These are phyloP conservation scores for Lycium ferocissimum DNA, from an alignment of 257 asterid species.

Conservation along the genomic window DNA sequence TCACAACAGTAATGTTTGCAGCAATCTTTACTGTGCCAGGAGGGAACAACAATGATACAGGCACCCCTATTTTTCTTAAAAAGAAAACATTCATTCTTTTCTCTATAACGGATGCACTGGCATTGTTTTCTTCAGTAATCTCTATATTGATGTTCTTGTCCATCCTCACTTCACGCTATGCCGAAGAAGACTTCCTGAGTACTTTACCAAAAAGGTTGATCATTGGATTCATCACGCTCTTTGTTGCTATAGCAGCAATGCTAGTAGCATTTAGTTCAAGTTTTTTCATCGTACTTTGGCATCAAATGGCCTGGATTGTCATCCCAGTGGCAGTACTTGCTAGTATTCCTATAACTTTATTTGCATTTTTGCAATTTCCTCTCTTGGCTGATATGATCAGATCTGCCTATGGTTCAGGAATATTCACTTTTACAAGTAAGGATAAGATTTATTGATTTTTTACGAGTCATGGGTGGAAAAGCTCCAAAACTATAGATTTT, in stretches of 20 bases:
- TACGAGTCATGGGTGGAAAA: not conserved
- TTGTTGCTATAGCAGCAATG: slow-evolving; percentile 46
- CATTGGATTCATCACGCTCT: slow-evolving; percentile 43
- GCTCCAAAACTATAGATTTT: not conserved
- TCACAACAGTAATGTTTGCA: slow-evolving; percentile 48
- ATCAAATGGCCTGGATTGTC: slow-evolving; percentile 35
- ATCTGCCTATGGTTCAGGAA: slow-evolving; percentile 44
- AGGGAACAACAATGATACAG: slow-evolving; percentile 38
- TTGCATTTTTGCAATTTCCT: slow-evolving; percentile 44
- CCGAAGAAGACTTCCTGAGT: slow-evolving; percentile 47
- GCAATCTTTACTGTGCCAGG: slow-evolving; percentile 48
- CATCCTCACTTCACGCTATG: slow-evolving; percentile 50
- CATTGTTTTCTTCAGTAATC: slow-evolving; percentile 43
- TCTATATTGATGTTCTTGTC: slow-evolving; percentile 48
- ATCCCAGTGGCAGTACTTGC: slow-evolving; percentile 39
- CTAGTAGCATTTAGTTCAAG: slow-evolving; percentile 45
- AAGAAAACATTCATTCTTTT: slow-evolving; percentile 40
- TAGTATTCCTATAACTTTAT: slow-evolving; percentile 38
- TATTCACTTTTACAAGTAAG: slow-evolving; percentile 29
- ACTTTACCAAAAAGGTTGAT: slow-evolving; percentile 44
- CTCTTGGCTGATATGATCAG: slow-evolving; percentile 41
- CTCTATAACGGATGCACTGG: slow-evolving; percentile 34
- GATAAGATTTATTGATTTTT: slow-evolving; percentile 26
- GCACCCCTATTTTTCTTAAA: slow-evolving; percentile 37
- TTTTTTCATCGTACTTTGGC: slow-evolving; percentile 40